Percentiles rank a stretch among this genome's conserved stretches.
Evolutionary conservation across 2,329 filamentous ascomycete genomes (phyloP).

Genomic region (Incumbomyces delicatus): DNA sequence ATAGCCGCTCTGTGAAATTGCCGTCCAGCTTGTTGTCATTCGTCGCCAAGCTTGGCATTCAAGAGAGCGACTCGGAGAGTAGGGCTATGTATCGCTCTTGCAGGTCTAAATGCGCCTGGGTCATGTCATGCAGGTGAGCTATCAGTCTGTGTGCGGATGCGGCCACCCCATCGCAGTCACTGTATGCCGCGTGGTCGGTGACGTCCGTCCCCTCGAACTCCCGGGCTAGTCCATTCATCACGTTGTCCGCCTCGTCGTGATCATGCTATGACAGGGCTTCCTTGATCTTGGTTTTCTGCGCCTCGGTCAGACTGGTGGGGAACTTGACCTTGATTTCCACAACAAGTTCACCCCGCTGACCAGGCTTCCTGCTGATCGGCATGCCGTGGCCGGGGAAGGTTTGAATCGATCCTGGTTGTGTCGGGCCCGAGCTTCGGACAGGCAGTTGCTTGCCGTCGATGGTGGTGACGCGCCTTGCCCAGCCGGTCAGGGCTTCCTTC

Average conservation of each 20-base stretch:
- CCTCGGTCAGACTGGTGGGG: constrained; percentile 62
- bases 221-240: too few relatives aligned
- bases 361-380: constrained; percentile 85
- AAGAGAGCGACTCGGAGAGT: too few relatives aligned
- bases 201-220: too few relatives aligned
- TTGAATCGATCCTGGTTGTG: constrained; percentile 72
- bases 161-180: too few relatives aligned
- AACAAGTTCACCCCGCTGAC: constrained; percentile 74
- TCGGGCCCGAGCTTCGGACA: constrained; percentile 73
- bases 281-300: constrained; percentile 71
- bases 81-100: too few relatives aligned
- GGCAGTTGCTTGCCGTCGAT: constrained; percentile 83
- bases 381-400: constrained; percentile 80
- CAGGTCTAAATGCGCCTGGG: too few relatives aligned
- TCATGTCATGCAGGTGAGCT: too few relatives aligned
- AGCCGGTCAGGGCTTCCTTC: constrained; percentile 90
- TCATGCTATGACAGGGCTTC: constrained; percentile 53
- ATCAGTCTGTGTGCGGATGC: too few relatives aligned
- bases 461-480: constrained; percentile 81
- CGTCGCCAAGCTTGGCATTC: too few relatives aligned
- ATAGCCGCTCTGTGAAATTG: too few relatives aligned
- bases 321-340: constrained; percentile 90
- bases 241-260: background rate
- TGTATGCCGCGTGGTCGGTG: too few relatives aligned
- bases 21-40: too few relatives aligned